Conservation (phyloP, 176 grass and related monocot species). For the Oryza australiensis region DNA sequence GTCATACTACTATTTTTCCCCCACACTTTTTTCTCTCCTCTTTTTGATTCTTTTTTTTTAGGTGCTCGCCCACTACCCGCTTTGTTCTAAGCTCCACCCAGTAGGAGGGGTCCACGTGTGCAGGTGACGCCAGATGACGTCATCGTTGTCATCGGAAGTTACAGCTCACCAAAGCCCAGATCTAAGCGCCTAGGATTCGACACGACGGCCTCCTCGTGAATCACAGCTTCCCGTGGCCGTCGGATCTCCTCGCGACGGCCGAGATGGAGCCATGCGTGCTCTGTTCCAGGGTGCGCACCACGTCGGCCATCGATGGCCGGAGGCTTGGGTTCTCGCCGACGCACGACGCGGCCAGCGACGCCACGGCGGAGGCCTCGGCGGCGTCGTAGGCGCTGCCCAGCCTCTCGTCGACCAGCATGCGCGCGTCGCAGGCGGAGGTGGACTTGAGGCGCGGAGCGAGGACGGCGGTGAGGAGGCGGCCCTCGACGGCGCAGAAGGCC, state of each 20-base stretch:
- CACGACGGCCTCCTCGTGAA: slow-evolving; percentile 25
- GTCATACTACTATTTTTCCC: background rate
- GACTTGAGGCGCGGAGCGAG: slow-evolving; percentile 48
- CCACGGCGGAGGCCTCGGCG: slow-evolving; percentile 43
- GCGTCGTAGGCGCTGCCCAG: slow-evolving; percentile 48
- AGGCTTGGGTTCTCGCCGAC: slow-evolving; percentile 63
- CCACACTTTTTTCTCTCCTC: background rate
- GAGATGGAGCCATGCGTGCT: slow-evolving; percentile 45
- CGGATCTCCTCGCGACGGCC: slow-evolving; percentile 35
- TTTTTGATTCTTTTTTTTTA: slow-evolving; percentile 15
- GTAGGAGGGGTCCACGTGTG: slow-evolving; percentile 28
- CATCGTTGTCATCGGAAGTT: slow-evolving; percentile 6
- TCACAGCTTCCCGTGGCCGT: slow-evolving; percentile 37
- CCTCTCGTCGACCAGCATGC: slow-evolving; percentile 49
- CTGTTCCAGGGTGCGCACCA: slow-evolving; percentile 54
- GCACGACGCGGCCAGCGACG: slow-evolving; percentile 50
- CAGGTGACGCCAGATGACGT: background rate
- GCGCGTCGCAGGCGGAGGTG: background rate
- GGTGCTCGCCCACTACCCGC: slow-evolving; percentile 33
- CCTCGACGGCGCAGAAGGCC: slow-evolving; percentile 68
- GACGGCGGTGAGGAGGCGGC: slow-evolving; percentile 60
- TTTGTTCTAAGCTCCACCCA: slow-evolving; percentile 34
- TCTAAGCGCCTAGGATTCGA: slow-evolving; percentile 41
- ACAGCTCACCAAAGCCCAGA: slow-evolving; percentile 46
- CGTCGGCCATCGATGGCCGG: slow-evolving; percentile 74